Evolutionary conservation across 169 alveolate genomes (phyloP).

Genomic region (Plasmodium gonderi): DNA sequence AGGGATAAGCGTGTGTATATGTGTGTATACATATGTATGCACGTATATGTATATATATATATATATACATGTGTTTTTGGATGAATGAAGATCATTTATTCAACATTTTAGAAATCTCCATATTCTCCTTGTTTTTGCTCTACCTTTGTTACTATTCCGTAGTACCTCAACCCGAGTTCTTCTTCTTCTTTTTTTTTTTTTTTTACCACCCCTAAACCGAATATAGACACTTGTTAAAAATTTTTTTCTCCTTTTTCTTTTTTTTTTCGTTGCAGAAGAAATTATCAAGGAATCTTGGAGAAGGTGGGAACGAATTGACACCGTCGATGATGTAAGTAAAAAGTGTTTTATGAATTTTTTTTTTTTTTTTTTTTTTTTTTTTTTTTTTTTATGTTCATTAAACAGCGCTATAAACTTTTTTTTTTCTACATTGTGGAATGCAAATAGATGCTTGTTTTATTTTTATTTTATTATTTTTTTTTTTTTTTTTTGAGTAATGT

Average conservation of each 20-base stretch:
- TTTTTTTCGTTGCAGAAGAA: constrained; percentile 38
- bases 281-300: constrained; percentile 74
- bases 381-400: too few species aligned
- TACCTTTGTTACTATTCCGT: too few species aligned
- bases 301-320: constrained; percentile 74
- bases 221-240: background rate
- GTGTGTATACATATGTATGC: background rate
- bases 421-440: too few species aligned
- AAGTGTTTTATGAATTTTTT: background rate
- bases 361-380: background rate
- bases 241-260: background rate
- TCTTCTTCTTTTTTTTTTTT: too few species aligned
- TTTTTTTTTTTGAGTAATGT: too few species aligned
- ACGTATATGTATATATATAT: background rate
- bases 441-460: too few species aligned
- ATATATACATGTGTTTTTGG: background rate
- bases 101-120: too few species aligned
- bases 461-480: too few species aligned
- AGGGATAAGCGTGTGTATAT: background rate
- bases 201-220: background rate
- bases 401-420: too few species aligned
- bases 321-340: constrained; percentile 75
- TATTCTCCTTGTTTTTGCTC: too few species aligned
- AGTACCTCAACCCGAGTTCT: too few species aligned
- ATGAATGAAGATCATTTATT: too few species aligned